Base-by-base conservation (phyloP, 2,329 filamentous ascomycete species). In the Epichloe sibirici region DNA sequence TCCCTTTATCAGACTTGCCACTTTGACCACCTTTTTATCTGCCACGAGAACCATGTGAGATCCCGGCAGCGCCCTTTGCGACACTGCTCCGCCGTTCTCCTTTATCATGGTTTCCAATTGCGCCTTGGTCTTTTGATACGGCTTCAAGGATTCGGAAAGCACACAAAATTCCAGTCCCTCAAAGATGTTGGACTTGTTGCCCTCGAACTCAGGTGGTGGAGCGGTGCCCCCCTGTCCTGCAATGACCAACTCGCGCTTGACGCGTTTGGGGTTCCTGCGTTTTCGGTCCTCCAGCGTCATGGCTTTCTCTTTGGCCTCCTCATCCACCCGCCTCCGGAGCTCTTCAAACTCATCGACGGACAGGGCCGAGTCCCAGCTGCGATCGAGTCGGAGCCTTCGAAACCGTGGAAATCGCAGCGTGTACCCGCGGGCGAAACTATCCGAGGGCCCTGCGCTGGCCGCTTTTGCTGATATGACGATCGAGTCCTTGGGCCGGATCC, bases 341-440 rank as follows among this genome's bases (percentile, higher is more conserved):
- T 84, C 78, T 17, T 83, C 69, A 60, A 96, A 95, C 45, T 90
- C 87, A 45, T 88, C 79, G 1, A 88, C 72, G 1, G 87, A 87
- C 2, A 97, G 73, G 0, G 88, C 88, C 37, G 81, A 81, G 47
- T 86, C 76, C 91, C 93, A 98, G 52, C 77, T 74, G 58, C 90
- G 89, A 66, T 97, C 93, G n/a, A 79, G 75, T 4, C 90, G 81
- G 5, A 97, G 70, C 38, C 76, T 78, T 57, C 89, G 89, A 68
- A 97, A 95, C 1, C 93, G 83, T 2, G 93, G 93, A 61, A 98
- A 98, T 1, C 93, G 83, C 40, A 98, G 71, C 0, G 93, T 97
- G 55, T 85, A 73, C 1, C 80, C 80, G 15, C 81, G 81, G 7
- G 85, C 83, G 64, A 96, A 97, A 54, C 86, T 82, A 50, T 90